phyloP scores from a whole-genome alignment of 2,329 filamentous ascomycete genomes.

The Blumeriella jaapii region DNA sequence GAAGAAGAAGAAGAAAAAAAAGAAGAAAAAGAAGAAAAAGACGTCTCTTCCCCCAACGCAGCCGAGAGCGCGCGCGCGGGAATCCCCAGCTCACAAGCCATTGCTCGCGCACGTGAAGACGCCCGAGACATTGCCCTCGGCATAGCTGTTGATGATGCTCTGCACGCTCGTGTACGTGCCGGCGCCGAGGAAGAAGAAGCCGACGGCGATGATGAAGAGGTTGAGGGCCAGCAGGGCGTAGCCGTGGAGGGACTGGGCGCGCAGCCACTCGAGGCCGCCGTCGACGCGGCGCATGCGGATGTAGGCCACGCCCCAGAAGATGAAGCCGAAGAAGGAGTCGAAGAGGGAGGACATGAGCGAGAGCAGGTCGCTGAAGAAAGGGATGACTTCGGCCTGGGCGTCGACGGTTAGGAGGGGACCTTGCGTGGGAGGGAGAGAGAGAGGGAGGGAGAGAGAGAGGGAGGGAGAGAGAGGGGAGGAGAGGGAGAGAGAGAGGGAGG shows the following conservation, averaged over 20 bases:
- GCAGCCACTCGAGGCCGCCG: slow-evolving; percentile 34
- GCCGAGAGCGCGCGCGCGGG: not conserved
- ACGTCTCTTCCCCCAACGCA: not conserved
- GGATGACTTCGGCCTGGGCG: slow-evolving; percentile 64
- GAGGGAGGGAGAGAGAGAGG: too few species aligned
- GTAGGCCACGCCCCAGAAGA: slow-evolving; percentile 83
- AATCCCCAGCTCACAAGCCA: slow-evolving; percentile 38
- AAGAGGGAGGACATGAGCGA: slow-evolving; percentile 79
- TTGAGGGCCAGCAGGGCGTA: slow-evolving; percentile 54
- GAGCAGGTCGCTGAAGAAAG: slow-evolving; percentile 69
- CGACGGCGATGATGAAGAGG: slow-evolving; percentile 58
- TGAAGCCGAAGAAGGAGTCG: slow-evolving; percentile 89
- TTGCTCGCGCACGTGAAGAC: slow-evolving; percentile 67
- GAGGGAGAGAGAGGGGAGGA: not conserved
- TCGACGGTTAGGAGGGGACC: not conserved
- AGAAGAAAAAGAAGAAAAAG: too few species aligned
- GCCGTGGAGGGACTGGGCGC: slow-evolving; percentile 27
- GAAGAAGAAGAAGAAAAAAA: too few species aligned
- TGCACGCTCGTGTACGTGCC: slow-evolving; percentile 74
- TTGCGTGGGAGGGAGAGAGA: too few species aligned
- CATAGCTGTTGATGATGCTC: slow-evolving; percentile 64
- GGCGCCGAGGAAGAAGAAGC: slow-evolving; percentile 68
- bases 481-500: not conserved
- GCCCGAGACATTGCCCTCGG: slow-evolving; percentile 49
- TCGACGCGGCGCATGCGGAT: slow-evolving; percentile 63